Base-by-base conservation (phyloP, 345 rosid species). In the Clausena lansium region DNA sequence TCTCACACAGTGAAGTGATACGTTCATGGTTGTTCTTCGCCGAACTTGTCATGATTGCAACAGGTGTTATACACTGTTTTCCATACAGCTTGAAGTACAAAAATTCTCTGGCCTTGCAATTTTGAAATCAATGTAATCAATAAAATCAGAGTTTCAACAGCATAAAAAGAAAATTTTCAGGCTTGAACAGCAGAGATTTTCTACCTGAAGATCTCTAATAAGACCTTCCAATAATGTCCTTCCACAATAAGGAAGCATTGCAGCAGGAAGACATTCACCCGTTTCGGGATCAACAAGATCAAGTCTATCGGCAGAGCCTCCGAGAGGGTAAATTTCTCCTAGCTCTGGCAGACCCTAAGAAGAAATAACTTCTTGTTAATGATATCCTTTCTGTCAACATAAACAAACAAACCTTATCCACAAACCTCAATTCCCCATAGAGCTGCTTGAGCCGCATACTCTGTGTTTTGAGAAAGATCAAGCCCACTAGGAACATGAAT, bases 231-330 rank as follows among this genome's bases (percentile, higher is more conserved):
- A 82, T 81, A 95, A 85, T 52, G 97, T 93, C 80, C 90, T 77
- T 79, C 99, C 99, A 85, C 99, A 91, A 82, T 92, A 93, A 61
- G 92, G 91, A 86, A 95, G 97, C 98, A 95, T 89, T 60, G 97
- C 99, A 74, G 99, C 99, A 1, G 98, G 98, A 80, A 95, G 94
- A 71, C 94, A 93, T 86, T 95, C 98, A 59, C 94, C 93, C 17
- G 93, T 91, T 79, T 89, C 93, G 52, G 89, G 78, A 87, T 95
- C 96, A 69, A 92, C 91, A 82, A 95, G 87, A 78, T 96, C 96
- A 77, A 91, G 91, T 82, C 97, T 89, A 78, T 95, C 98, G 3
- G 94, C 98, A 22, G 98, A 93, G 76, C 96, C 99, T 76, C 97
- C 96, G 61, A 95, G 81, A 39, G 96, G 97, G 80, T 95, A 95